These are phyloP conservation scores for Podila clonocystis DNA, from an alignment of 192 early-diverging fungal genomes.

Conservation along the genomic window DNA sequence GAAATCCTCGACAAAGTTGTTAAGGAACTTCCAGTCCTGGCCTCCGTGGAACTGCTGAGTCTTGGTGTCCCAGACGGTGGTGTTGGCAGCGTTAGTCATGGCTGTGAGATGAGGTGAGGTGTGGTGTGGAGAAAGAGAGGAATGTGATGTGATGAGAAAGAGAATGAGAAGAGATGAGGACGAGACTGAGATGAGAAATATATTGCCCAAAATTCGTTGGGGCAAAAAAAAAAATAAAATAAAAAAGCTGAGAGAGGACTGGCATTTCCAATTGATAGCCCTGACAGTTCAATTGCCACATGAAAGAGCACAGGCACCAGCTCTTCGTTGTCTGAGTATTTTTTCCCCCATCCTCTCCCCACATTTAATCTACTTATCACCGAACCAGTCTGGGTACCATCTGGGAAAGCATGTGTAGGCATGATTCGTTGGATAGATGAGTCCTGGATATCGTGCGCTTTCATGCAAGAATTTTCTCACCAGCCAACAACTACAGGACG, in stretches of 20 bases:
- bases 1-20: conserved; percentile 94
- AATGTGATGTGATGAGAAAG: neutral
- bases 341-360: neutral
- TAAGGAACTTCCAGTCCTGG: conserved; percentile 82
- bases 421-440: too few species aligned
- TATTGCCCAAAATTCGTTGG: neutral
- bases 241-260: neutral
- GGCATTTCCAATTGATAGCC: neutral
- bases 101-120: neutral
- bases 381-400: too few species aligned
- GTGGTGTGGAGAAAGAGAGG: neutral
- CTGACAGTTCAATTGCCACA: neutral
- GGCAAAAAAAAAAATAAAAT: neutral
- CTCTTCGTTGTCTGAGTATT: too few species aligned
- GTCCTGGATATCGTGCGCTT: too few species aligned
- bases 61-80: conserved; percentile 85
- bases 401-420: too few species aligned
- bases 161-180: neutral
- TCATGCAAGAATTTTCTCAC: too few species aligned
- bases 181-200: neutral
- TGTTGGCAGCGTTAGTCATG: conserved; percentile 30
- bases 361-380: neutral
- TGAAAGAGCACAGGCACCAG: neutral
- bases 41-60: conserved; percentile 91
- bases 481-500: too few species aligned